Evolutionary conservation across 768 basidiomycete genomes (phyloP), one percentile per base, ranked within the genome.

Genomic region (Sistotremastrum suecicum): DNA sequence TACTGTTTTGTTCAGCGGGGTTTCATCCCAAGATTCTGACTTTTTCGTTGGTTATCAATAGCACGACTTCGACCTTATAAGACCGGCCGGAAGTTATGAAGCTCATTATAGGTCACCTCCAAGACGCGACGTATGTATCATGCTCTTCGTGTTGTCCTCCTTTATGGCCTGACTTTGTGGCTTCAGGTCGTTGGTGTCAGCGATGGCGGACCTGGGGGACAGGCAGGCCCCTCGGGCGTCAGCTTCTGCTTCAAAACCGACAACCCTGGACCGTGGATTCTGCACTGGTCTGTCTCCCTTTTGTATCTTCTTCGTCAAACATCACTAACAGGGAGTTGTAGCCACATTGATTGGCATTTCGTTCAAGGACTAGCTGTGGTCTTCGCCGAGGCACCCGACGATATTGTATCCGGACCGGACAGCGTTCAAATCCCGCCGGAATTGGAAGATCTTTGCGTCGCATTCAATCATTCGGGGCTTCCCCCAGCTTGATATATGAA

Each of bases 251-350:
- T 60, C 46, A 40, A 11, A 33, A 59, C 58, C 8, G 46, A 58
- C 51, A 58, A 58, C 48, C 53, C 56, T 10, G 51, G 55, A 28
- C 55, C 55, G 11, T 56, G 56, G 56, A 55, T 59, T 50, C 46
- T 59, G 41, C 58, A 59, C 43, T 58, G 42, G 39, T 46, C 20
- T 41, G 39, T 11, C 10, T 30, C 29, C 31, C 11, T 33, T 8
- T 9, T 43, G 9, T 9, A 6, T 43, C 42, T 9, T 35, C 30
- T 31, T 29, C 41, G 10, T 10, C 30, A 10, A 10, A 42, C 41
- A 11, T 10, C 10, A 10, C 30, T 10, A 11, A 20, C 20, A 42
- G 10, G 10, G 10, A 10, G 29, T 29, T 42, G 11, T 41, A 47
- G 48, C 39, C 48, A 49, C 46, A 49, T 49, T 32, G 48, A 49